Evolutionary conservation across 139 green algal species (phyloP).

Genomic region (Chlorella sp.): DNA sequence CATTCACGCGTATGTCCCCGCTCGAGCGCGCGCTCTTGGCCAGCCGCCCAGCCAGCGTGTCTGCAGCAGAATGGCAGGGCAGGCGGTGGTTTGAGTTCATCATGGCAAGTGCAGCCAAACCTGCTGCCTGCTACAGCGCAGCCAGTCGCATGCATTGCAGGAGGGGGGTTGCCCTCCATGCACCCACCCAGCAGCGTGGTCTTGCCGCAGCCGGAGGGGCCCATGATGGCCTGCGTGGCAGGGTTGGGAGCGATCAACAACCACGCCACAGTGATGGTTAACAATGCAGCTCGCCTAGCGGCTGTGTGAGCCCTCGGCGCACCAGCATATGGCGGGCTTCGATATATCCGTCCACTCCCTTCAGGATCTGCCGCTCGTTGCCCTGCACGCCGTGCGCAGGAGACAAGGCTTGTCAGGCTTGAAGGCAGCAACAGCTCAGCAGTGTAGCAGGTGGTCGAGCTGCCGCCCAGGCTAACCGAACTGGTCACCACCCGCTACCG

Average conservation of each 20-base stretch:
- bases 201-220: conserved; percentile 52
- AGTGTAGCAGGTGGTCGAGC: too few relatives aligned
- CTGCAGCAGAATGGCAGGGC: background rate
- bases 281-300: too few relatives aligned
- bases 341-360: conserved; percentile 39
- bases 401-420: too few relatives aligned
- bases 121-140: too few relatives aligned
- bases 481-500: too few relatives aligned
- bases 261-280: too few relatives aligned
- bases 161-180: background rate
- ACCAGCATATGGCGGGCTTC: conserved; percentile 43
- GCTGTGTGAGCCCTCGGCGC: too few relatives aligned
- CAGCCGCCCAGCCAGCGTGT: conserved; percentile 47
- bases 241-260: too few relatives aligned
- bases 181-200: conserved; percentile 37
- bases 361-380: conserved; percentile 35
- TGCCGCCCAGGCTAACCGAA: too few relatives aligned
- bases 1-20: conserved; percentile 42
- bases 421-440: too few relatives aligned
- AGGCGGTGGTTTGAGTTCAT: background rate
- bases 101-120: too few relatives aligned
- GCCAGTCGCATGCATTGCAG: background rate
- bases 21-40: background rate
- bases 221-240: conserved; percentile 54
- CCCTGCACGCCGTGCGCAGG: background rate